phyloP scores from a whole-genome alignment of 176 grass and related monocot species.

The Oryza meridionalis region DNA sequence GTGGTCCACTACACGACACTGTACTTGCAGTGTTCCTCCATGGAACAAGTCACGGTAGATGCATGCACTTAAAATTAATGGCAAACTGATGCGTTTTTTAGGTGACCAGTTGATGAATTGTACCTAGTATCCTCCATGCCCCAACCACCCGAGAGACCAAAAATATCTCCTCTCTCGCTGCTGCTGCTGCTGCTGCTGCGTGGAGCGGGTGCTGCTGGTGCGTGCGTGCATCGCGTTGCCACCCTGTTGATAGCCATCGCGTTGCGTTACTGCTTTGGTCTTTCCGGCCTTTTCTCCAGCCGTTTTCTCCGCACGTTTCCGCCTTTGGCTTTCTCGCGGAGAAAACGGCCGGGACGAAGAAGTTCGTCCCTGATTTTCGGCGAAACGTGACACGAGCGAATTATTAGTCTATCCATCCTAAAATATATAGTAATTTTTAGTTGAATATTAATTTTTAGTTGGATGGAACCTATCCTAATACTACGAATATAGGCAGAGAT shows the following conservation, averaged over 20 bases:
- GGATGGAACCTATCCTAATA: too few species aligned
- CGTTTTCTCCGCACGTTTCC: conserved; percentile 35
- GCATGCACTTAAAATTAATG: neutral
- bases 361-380: too few species aligned
- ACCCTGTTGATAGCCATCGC: neutral
- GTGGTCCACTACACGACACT: neutral
- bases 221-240: too few species aligned
- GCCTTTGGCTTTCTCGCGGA: too few species aligned
- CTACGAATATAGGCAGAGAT: too few species aligned
- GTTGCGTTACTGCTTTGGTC: neutral
- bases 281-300: neutral
- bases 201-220: too few species aligned
- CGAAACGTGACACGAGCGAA: too few species aligned
- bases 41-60: neutral
- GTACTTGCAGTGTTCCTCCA: neutral
- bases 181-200: neutral
- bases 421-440: too few species aligned
- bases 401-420: too few species aligned
- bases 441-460: too few species aligned
- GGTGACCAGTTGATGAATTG: neutral
- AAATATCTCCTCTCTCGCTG: neutral
- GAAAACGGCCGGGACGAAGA: too few species aligned
- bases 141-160: neutral
- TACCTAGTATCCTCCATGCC: neutral
- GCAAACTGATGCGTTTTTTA: neutral